Conservation (phyloP, 2,329 filamentous ascomycete genomes). For the Pseudogymnoascus sp. region DNA sequence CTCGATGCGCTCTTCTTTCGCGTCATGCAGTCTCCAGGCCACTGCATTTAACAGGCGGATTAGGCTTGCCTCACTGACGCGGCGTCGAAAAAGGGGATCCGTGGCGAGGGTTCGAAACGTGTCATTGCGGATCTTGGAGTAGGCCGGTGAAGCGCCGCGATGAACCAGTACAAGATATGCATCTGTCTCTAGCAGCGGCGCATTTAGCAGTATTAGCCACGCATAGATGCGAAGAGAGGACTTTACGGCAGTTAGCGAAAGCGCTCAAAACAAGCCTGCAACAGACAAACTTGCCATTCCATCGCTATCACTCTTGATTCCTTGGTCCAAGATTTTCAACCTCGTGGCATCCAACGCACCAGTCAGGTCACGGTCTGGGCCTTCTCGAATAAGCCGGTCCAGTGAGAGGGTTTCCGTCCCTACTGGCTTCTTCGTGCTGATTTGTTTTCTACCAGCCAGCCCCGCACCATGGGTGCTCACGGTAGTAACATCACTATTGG, state of each 20-base stretch:
- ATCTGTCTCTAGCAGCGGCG: slow-evolving; percentile 76
- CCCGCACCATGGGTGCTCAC: slow-evolving; percentile 32
- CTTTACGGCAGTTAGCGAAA: slow-evolving; percentile 38
- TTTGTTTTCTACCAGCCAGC: slow-evolving; percentile 38
- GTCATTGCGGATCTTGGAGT: slow-evolving; percentile 97
- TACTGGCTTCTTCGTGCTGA: slow-evolving; percentile 39
- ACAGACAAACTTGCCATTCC: slow-evolving; percentile 58
- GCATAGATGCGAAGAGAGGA: slow-evolving; percentile 90
- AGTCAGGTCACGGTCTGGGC: slow-evolving; percentile 60
- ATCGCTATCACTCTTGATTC: slow-evolving; percentile 69
- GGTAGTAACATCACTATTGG: slow-evolving; percentile 63
- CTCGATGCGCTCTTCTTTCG: slow-evolving; percentile 40
- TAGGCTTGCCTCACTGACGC: slow-evolving; percentile 90
- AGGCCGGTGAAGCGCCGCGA: slow-evolving; percentile 86
- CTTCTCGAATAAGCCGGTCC: slow-evolving; percentile 72
- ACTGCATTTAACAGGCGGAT: slow-evolving; percentile 92
- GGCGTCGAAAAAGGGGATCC: slow-evolving; percentile 90
- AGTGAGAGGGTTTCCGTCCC: slow-evolving; percentile 54
- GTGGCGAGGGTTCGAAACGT: slow-evolving; percentile 95
- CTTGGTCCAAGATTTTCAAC: slow-evolving; percentile 66
- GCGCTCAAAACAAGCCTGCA: slow-evolving; percentile 8
- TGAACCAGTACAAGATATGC: slow-evolving; percentile 85
- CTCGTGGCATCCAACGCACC: slow-evolving; percentile 63
- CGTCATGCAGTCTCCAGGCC: slow-evolving; percentile 87
- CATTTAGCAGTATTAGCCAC: slow-evolving; percentile 89